These are phyloP conservation scores for Glaciozyma antarctica DNA, from an alignment of 768 basidiomycete species.

Conservation along the genomic window DNA sequence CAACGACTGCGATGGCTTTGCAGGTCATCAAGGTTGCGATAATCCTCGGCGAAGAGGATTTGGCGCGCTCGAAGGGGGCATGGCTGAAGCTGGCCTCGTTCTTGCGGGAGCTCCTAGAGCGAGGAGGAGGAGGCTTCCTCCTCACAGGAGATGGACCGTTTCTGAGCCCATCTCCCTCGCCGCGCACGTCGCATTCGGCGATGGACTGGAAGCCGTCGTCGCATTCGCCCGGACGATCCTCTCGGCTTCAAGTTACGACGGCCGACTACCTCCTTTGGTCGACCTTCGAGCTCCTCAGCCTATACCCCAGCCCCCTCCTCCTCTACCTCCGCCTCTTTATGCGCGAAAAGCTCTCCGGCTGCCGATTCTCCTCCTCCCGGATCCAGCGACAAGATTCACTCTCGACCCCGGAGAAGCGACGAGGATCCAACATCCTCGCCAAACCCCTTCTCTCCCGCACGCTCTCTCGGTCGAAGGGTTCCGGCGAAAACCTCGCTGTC, in stretches of 20 bases:
- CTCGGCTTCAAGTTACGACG: background rate
- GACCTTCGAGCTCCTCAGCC: conserved; percentile 55
- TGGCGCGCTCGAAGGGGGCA: conserved; percentile 50
- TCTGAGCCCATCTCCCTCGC: background rate
- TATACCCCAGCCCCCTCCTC: conserved; percentile 54
- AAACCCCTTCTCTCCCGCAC: background rate
- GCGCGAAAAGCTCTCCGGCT: conserved; percentile 50
- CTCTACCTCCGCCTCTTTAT: conserved; percentile 58
- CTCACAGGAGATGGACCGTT: background rate
- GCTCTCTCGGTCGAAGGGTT: background rate
- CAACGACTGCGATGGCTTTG: conserved; percentile 47
- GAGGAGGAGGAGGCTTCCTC: conserved; percentile 55
- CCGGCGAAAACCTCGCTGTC: background rate
- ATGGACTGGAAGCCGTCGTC: background rate
- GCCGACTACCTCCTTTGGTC: conserved; percentile 50
- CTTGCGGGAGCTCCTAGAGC: conserved; percentile 47
- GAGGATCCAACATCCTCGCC: background rate
- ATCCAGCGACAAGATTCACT: background rate
- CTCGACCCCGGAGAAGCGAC: background rate
- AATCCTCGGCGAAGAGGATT: conserved; percentile 54
- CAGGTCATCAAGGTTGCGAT: conserved; percentile 62
- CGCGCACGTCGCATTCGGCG: background rate
- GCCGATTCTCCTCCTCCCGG: background rate
- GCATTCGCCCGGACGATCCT: background rate
- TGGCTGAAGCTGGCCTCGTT: conserved; percentile 57